Percentiles rank a stretch among this genome's conserved stretches.
Conservation (phyloP, 495 filamentous ascomycete species). For the Opeltia flavorubescens region DNA sequence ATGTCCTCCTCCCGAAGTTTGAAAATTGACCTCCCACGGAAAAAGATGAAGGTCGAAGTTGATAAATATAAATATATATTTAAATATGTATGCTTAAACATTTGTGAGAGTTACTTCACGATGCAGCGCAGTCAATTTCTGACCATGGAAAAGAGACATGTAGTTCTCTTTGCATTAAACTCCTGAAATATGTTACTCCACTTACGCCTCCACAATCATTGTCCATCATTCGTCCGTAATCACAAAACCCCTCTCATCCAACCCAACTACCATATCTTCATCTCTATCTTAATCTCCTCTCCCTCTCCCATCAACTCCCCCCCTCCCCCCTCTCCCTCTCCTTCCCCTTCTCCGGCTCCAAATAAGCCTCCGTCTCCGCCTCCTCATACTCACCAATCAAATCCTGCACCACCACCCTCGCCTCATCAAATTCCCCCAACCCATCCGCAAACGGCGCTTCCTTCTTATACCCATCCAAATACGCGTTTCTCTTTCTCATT, state of each 20-base stretch:
- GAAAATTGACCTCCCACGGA: no score
- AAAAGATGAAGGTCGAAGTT: no score
- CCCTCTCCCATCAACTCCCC: neutral
- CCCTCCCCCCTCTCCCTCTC: slow-evolving; percentile 29
- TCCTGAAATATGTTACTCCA: neutral
- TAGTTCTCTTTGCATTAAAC: no score
- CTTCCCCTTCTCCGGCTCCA: slow-evolving; percentile 51
- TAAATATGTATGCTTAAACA: no score
- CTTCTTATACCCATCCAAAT: slow-evolving; percentile 89
- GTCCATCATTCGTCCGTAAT: no score
- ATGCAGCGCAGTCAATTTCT: no score
- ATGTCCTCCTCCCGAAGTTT: no score
- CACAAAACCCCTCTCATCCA: neutral
- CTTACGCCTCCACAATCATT: neutral
- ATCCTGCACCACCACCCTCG: slow-evolving; percentile 73
- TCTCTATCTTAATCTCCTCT: neutral
- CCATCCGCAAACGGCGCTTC: slow-evolving; percentile 82
- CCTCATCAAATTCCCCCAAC: slow-evolving; percentile 90
- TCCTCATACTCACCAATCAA: slow-evolving; percentile 91
- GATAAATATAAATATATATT: no score
- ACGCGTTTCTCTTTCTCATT: slow-evolving; percentile 90
- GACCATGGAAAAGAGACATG: no score
- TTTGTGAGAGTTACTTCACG: no score
- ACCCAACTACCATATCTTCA: neutral
- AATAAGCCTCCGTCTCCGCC: slow-evolving; percentile 76